These are phyloP conservation scores for Talaromyces borbonicus DNA, from an alignment of 495 filamentous ascomycete genomes.

Conservation along the genomic window DNA sequence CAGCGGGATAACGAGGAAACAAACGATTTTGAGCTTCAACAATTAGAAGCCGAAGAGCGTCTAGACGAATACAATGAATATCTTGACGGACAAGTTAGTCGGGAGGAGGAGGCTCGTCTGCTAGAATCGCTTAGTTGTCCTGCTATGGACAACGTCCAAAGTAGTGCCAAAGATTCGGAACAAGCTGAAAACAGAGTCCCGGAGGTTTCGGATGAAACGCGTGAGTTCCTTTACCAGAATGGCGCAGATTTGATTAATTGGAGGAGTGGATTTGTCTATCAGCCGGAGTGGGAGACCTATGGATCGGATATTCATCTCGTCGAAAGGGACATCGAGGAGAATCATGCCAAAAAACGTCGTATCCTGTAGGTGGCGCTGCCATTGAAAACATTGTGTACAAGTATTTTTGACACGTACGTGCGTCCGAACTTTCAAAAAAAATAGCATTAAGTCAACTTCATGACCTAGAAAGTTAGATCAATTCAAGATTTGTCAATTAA, in stretches of 20 bases:
- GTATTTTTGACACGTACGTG: background rate
- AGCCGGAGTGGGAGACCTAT: constrained; percentile 42
- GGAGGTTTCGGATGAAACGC: constrained; percentile 1
- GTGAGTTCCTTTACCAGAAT: background rate
- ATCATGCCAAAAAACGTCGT: constrained; percentile 25
- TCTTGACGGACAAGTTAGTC: constrained; percentile 39
- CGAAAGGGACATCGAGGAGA: constrained; percentile 22
- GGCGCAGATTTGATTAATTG: constrained; percentile 30
- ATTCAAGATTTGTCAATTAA: constrained; percentile 6
- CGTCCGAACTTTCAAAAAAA: background rate
- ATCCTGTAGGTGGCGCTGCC: constrained; percentile 12
- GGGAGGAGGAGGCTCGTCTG: constrained; percentile 16
- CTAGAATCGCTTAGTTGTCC: constrained; percentile 40
- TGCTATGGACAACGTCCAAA: constrained; percentile 10
- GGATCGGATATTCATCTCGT: constrained; percentile 22
- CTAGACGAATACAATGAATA: constrained; percentile 43
- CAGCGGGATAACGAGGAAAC: background rate
- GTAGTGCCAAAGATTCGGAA: constrained; percentile 8
- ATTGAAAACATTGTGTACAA: background rate
- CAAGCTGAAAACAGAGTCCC: constrained; percentile 1
- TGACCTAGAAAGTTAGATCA: too few relatives aligned
- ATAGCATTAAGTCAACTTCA: too few relatives aligned
- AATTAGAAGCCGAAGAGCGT: background rate
- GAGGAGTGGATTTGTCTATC: constrained; percentile 34
- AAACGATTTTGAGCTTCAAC: background rate